Evolutionary conservation across 352 stramenopile species (phyloP).

Genomic region (Phytophthora pinifolia): DNA sequence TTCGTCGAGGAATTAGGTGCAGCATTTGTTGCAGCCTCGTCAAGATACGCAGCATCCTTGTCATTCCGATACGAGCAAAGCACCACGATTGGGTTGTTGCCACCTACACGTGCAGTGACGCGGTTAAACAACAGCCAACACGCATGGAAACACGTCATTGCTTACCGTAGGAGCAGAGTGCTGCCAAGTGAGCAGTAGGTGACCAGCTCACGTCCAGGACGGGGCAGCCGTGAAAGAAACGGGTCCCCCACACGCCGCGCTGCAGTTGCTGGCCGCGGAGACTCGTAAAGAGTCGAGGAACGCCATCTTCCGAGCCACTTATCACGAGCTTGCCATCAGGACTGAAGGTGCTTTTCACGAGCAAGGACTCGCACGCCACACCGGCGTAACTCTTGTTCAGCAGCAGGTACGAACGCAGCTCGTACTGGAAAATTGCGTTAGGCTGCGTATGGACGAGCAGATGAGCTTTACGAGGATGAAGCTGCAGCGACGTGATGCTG

Average conservation of each 20-base stretch:
- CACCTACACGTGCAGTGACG: constrained; percentile 27
- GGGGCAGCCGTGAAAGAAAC: constrained; percentile 55
- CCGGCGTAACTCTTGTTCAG: constrained; percentile 71
- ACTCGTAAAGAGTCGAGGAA: constrained; percentile 55
- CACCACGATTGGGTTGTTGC: constrained; percentile 60
- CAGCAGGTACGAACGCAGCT: constrained; percentile 70
- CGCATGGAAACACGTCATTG: not conserved
- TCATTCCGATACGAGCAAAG: constrained; percentile 52
- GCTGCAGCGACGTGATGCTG: constrained; percentile 51
- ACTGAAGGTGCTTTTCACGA: constrained; percentile 58
- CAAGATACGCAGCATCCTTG: constrained; percentile 29
- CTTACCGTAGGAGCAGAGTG: constrained; percentile 60
- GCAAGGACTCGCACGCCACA: constrained; percentile 43
- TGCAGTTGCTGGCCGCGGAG: constrained; percentile 50
- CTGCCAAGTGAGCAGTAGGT: constrained; percentile 57
- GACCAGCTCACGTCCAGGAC: constrained; percentile 67
- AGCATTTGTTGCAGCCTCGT: constrained; percentile 10
- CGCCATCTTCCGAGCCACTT: constrained; percentile 62
- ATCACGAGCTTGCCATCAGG: constrained; percentile 66
- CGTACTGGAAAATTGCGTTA: constrained; percentile 66
- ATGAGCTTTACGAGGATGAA: constrained; percentile 68
- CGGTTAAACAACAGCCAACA: not conserved
- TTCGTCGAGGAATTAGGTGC: constrained; percentile 6
- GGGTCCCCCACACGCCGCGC: constrained; percentile 48
- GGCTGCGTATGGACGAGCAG: constrained; percentile 67